Conservation (phyloP, 1,139 yeast species). For the Ogataea hybrid region DNA sequence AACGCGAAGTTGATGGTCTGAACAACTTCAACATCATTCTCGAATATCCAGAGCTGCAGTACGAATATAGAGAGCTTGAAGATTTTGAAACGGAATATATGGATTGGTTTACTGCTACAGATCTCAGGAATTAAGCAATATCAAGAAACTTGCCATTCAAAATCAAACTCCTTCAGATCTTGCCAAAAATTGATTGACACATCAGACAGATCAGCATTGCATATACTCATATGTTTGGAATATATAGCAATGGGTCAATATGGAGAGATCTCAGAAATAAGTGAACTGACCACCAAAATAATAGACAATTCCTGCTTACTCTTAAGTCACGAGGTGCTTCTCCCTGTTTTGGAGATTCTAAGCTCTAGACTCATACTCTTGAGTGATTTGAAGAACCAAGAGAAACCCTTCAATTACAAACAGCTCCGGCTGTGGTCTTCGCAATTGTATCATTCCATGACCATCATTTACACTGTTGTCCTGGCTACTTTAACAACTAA, state of each 20-base stretch:
- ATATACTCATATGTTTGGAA: constrained; percentile 14
- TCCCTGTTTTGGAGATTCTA: constrained; percentile 13
- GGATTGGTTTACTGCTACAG: constrained; percentile 64
- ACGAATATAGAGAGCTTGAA: constrained; percentile 42
- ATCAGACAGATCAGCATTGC: constrained; percentile 2
- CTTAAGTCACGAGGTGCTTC: constrained; percentile 5
- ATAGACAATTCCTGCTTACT: constrained; percentile 14
- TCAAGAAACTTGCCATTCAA: constrained; percentile 16
- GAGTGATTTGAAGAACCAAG: constrained; percentile 23
- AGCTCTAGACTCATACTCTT: constrained; percentile 15
- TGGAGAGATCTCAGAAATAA: constrained; percentile 16
- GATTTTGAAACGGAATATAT: constrained; percentile 46
- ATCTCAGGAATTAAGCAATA: constrained; percentile 36
- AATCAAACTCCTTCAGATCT: constrained; percentile 12
- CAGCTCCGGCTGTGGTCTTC: constrained; percentile 22
- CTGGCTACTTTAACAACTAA: constrained; percentile 19
- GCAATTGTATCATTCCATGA: constrained; percentile 43
- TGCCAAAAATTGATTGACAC: not conserved
- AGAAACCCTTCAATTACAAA: constrained; percentile 9
- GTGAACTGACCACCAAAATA: constrained; percentile 18
- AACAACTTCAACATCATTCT: constrained; percentile 31
- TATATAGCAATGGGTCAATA: constrained; percentile 28
- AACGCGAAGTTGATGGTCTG: constrained; percentile 30
- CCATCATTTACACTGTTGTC: constrained; percentile 36
- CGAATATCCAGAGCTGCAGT: constrained; percentile 42